These are phyloP conservation scores for Blastocystis sp. DNA, from an alignment of 352 stramenopile genomes.

Conservation along the genomic window DNA sequence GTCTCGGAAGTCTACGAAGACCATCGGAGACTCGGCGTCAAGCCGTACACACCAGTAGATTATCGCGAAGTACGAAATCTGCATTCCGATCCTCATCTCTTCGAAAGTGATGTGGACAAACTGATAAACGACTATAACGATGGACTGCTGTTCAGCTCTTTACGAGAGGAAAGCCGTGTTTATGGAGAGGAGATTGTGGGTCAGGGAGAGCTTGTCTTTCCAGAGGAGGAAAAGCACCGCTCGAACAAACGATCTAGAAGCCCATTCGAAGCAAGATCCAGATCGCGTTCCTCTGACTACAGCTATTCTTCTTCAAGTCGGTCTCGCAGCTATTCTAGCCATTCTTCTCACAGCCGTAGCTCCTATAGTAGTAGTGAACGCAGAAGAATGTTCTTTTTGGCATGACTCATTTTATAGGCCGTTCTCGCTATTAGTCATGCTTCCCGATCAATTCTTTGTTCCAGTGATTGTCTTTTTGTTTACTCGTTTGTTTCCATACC, in stretches of 20 bases:
- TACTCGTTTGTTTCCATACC: not conserved
- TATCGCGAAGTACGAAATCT: not conserved
- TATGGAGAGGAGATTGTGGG: not conserved
- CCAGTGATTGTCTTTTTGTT: not conserved
- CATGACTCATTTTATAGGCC: not conserved
- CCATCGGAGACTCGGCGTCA: not conserved
- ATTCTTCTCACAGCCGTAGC: not conserved
- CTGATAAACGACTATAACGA: not conserved
- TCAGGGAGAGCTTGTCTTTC: slow-evolving; percentile 19
- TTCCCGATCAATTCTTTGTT: not conserved
- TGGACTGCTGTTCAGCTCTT: not conserved
- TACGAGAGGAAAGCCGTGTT: not conserved
- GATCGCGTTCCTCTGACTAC: too few species aligned
- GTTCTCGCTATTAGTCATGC: not conserved
- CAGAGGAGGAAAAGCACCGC: not conserved
- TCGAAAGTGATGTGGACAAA: not conserved
- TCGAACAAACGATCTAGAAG: not conserved
- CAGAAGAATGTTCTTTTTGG: not conserved
- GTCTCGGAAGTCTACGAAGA: not conserved
- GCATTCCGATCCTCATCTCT: not conserved
- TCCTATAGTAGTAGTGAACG: not conserved
- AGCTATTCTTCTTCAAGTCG: not conserved
- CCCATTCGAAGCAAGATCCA: not conserved
- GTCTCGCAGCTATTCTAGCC: slow-evolving; percentile 9
- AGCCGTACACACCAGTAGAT: not conserved